These are phyloP conservation scores for Pyrenula aspistea DNA, from an alignment of 495 filamentous ascomycete species.

Conservation along the genomic window DNA sequence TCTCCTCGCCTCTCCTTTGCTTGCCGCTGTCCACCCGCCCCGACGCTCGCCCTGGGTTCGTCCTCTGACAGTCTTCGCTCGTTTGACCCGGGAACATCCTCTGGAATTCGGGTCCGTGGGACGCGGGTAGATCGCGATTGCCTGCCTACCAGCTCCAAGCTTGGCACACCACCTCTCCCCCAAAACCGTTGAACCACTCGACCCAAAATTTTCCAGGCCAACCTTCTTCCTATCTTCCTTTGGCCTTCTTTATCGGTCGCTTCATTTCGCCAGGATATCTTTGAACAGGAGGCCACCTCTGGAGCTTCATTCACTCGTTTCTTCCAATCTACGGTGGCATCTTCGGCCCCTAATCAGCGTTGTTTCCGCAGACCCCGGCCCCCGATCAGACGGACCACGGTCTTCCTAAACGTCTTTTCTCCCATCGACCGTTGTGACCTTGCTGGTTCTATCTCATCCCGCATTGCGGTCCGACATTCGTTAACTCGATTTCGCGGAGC, in stretches of 20 bases:
- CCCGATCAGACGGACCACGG: neutral
- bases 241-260: neutral
- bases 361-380: neutral
- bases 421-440: neutral
- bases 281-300: neutral
- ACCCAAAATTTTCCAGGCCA: neutral
- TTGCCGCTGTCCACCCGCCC: neutral
- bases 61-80: neutral
- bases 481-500: neutral
- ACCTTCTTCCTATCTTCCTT: neutral
- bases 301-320: neutral
- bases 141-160: neutral
- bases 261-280: neutral
- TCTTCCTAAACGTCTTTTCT: neutral
- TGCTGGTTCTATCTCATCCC: neutral
- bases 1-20: neutral
- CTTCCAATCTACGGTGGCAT: neutral
- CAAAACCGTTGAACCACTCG: neutral
- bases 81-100: neutral
- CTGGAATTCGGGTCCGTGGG: slow-evolving; percentile 14
- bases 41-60: neutral
- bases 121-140: neutral
- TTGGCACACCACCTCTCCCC: neutral
- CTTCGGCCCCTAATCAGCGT: neutral
- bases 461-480: neutral